These are phyloP conservation scores for Crepidotus variabilis DNA, from an alignment of 768 basidiomycete genomes.

Conservation along the genomic window DNA sequence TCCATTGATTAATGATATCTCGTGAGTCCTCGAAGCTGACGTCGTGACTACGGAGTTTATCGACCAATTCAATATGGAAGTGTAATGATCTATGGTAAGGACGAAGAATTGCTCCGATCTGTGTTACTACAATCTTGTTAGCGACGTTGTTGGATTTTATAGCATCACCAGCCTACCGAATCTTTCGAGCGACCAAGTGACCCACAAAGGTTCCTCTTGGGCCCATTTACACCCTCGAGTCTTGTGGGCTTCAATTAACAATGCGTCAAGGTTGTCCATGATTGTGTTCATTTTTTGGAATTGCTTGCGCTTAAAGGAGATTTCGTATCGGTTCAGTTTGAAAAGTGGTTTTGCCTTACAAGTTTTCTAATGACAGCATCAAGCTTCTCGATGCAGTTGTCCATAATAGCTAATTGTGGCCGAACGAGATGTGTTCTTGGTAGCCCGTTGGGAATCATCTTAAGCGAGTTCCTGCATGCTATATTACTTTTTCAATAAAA, in stretches of 20 bases:
- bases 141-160: neutral
- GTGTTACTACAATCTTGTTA: conserved; percentile 40
- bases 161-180: conserved; percentile 49
- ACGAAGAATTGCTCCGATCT: conserved; percentile 49
- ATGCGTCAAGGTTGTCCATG: conserved; percentile 60
- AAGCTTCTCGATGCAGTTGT: conserved; percentile 55
- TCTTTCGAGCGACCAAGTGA: conserved; percentile 77
- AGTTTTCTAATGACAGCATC: conserved; percentile 59
- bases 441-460: conserved; percentile 47
- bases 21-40: conserved; percentile 69
- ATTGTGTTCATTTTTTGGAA: conserved; percentile 62
- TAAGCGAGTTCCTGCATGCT: conserved; percentile 56
- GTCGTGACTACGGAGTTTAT: conserved; percentile 59
- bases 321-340: neutral
- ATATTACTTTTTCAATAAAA: conserved; percentile 1
- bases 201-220: conserved; percentile 70
- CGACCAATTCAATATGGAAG: conserved; percentile 51
- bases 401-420: conserved; percentile 67
- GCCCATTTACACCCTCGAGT: conserved; percentile 72
- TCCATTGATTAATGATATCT: conserved; percentile 61
- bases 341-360: conserved; percentile 36
- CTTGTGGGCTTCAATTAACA: conserved; percentile 68
- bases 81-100: conserved; percentile 67
- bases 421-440: conserved; percentile 59
- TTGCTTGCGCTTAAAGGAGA: conserved; percentile 53